A percentile compares a stretch with the other conserved stretches of the same genome.
Conservation (phyloP, 129 eudicot species). For the Artemisia argyi region DNA sequence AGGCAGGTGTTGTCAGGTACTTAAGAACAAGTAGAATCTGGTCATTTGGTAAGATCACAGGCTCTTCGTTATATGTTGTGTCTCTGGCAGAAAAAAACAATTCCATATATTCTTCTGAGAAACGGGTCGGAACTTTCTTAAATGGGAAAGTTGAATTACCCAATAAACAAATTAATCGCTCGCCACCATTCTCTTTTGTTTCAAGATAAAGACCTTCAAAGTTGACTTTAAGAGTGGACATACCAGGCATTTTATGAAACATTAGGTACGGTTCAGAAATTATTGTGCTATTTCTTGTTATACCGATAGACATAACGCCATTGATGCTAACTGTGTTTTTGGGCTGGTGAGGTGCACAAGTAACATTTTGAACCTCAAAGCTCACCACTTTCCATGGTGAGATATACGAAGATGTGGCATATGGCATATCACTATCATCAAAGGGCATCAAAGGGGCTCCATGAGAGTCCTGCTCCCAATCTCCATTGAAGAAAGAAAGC, state of each 20-base stretch:
- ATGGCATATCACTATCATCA: conserved; percentile 37
- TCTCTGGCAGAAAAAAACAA: conserved; percentile 6
- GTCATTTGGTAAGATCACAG: background rate
- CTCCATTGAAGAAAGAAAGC: conserved; percentile 47
- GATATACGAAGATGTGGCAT: conserved; percentile 7
- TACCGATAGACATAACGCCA: conserved; percentile 41
- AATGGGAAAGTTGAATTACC: conserved; percentile 44
- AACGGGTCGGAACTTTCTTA: conserved; percentile 24
- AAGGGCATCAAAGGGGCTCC: conserved; percentile 48
- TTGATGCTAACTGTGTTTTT: conserved; percentile 27
- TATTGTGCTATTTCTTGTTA: conserved; percentile 32
- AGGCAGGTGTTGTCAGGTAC: background rate
- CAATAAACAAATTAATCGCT: conserved; percentile 39
- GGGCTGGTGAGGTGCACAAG: conserved; percentile 19
- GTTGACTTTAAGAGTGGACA: conserved; percentile 41
- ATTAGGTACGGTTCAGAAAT: conserved; percentile 14
- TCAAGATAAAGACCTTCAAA: conserved; percentile 48
- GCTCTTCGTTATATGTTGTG: conserved; percentile 4
- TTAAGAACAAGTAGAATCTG: conserved; percentile 25
- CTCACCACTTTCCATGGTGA: conserved; percentile 36
- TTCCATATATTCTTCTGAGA: conserved; percentile 18
- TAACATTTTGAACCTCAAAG: conserved; percentile 32
- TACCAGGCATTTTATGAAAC: conserved; percentile 35
- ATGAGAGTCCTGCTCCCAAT: conserved; percentile 42
- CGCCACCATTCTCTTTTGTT: conserved; percentile 28